Base-by-base conservation (phyloP, 2,329 filamentous ascomycete species). In the Paraphaeosphaeria minitans region DNA sequence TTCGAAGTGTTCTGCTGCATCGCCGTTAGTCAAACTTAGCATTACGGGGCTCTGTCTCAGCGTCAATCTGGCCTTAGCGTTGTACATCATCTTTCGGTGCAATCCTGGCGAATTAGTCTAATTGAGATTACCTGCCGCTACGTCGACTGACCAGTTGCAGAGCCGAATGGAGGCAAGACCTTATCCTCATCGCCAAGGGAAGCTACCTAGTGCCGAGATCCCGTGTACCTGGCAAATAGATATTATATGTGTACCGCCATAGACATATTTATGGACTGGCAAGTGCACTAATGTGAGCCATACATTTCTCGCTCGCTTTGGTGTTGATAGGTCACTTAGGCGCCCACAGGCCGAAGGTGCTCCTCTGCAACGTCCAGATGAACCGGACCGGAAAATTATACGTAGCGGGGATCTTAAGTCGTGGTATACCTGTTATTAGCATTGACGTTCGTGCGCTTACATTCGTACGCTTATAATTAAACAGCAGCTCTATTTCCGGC, bases 81-180 rank as follows among this genome's bases (percentile, higher is more conserved):
- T 77, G 46, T 76, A 75, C 61, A 76, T 77, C 61, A 71, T 77
- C 45, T 75, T 77, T 60, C 71, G 71, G 31, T 77, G 75, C 60
- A 56, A 61, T 6, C 75, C 75, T 3, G 69, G 76, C 9, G 57
- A 61, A 52, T 70, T n/a, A n/a, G n/a, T n/a, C n/a, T n/a, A n/a
- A n/a, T n/a, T n/a, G n/a, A 64, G 42, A 63, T 53, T 14, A 4
- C 4, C 33, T 14, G 14, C 37, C 2, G 14, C 12, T 41, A 41
- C 8, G 37, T 9, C 16, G 16, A 37, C 45, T 56, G 35, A 58
- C 19, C 3, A 2, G 14, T 37, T 22, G 14, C 24, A 62, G 55
- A 45, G 42, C 55, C 7, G 60, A 62, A 59, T 67, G 74, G 55
- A 68, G 65, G 21, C 68, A 70, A 8, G 72, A 71, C 68, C 55